Base-by-base conservation (phyloP, 768 basidiomycete genomes). In the Tephrocybe sp. region DNA sequence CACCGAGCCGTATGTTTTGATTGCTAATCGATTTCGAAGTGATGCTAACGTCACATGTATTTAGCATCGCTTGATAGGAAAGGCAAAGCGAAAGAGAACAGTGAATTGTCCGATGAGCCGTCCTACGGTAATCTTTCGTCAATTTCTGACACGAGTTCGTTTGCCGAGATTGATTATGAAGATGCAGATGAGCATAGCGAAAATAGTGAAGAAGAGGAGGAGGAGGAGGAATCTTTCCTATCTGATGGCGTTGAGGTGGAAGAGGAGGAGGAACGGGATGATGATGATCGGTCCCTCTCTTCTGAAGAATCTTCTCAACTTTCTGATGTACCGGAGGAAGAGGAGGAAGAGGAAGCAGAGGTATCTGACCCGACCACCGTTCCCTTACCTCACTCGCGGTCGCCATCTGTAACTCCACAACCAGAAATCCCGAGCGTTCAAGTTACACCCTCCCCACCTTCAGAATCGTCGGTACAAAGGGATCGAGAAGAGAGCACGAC, bases 371-470 rank as follows among this genome's bases (percentile, higher is more conserved):
- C 66, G n/a, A 49, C 67, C 42, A 42, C 59, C 27, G 62, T 74
- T 2, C 74, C 78, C 1, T 56, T 71, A 11, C 70, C 76, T 10
- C 47, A 53, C 13, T 72, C 74, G 25, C 72, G 80, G 36, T 83
- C 84, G 34, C 70, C 79, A 2, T 83, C 84, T 13, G 69, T 73
- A 12, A 83, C 83, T 7, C 84, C 84, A 8, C 79, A 77, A 55
- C 75, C 76, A 3, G 81, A 82, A 42, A 59, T 68, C 21, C 76
- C 76, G 1, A 63, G 61, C 13, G 71, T 78, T 22, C 57, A 66
- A 12, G 59, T 74, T 15, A 72, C 72, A 4, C 57, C 68, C 23
- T 67, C 72, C 1, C 61, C 70, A 7, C 56, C 64, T 1, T 61
- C 69, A 23, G 61, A 69, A 16, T 59, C 64, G 21, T 58, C 58